These are phyloP conservation scores for Groenewaldozyma auringiensis DNA, from an alignment of 1,139 yeast genomes.

Conservation along the genomic window DNA sequence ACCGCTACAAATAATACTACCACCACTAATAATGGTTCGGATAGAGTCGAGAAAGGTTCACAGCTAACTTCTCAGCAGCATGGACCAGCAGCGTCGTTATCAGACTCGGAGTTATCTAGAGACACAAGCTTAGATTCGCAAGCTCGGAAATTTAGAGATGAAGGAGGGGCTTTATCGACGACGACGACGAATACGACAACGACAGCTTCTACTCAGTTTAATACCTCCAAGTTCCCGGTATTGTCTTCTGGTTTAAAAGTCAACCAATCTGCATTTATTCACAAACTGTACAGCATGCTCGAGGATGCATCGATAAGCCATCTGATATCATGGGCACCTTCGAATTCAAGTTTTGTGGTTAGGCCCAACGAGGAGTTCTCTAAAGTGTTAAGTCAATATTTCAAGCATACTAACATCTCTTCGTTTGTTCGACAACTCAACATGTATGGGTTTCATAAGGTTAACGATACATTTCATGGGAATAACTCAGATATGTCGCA, in stretches of 20 bases:
- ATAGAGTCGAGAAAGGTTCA: background rate
- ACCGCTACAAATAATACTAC: background rate
- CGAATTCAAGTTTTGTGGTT: conserved; percentile 40
- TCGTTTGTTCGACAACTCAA: conserved; percentile 91
- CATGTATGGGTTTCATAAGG: conserved; percentile 98
- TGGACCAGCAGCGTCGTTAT: background rate
- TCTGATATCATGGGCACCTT: conserved; percentile 74
- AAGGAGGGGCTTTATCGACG: background rate
- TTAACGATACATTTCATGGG: conserved; percentile 33
- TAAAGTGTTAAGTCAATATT: conserved; percentile 73
- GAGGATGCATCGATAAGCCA: conserved; percentile 44
- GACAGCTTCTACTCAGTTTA: conserved; percentile 1
- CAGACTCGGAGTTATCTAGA: background rate
- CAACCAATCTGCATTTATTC: conserved; percentile 49
- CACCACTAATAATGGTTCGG: background rate
- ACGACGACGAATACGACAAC: background rate
- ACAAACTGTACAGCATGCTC: conserved; percentile 52
- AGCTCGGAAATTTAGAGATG: background rate
- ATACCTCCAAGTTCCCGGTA: conserved; percentile 1
- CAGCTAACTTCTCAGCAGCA: too few relatives aligned
- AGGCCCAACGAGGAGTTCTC: conserved; percentile 39
- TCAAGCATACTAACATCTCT: conserved; percentile 92
- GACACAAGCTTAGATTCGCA: background rate
- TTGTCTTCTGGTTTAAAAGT: conserved; percentile 14
- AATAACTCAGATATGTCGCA: conserved; percentile 19